Evolutionary conservation across 129 eudicot species (phyloP), one percentile per base, ranked within the genome.

Genomic region (Flaveria bidentis): DNA sequence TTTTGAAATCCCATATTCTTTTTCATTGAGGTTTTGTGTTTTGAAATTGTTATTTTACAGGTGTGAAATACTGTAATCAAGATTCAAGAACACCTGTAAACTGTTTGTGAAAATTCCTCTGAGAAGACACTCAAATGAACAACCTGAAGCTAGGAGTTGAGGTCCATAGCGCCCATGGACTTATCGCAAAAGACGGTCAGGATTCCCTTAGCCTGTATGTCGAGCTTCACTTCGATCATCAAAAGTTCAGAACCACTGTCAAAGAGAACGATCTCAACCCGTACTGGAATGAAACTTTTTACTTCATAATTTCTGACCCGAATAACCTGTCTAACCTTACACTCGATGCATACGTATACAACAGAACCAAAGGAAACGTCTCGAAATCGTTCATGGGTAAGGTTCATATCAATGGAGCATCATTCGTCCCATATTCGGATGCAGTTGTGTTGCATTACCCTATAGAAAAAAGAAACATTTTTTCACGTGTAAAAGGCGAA

Each of bases 81-180:
- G 50, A 45, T 45, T 52, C 44, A 55, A 77, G 47, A 17, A 0
- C 13, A 14, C 50, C 36, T 18, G 75, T 41, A 16, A 45, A 22
- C 20, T 78, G 71, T 63, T 53, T 79, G 71, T 79, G 22, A 16
- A 71, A 71, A 0, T 56, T 64, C 63, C 62, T 63, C 49, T 2
- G 1, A 69, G 9, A 69, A 42, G 20, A 9, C 16, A 62, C 14
- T 25, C 61, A 16, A 55, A 92, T 90, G 98, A 88, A 72, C 85
- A 90, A 86, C 77, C 80, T 89, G 74, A 92, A 92, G 91, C 89
- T 92, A 51, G 98, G 92, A 36, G 98, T 92, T 44, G 96, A 90
- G 79, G 95, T 92, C n/a, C 86, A 83, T n/a, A 75, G 92, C 12
- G 98, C 94, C 46, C 89, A 90, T 78, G 90, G 85, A 75, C 92